phyloP scores from a whole-genome alignment of 78 protist genomes.

The Monosiga brevicollis region DNA sequence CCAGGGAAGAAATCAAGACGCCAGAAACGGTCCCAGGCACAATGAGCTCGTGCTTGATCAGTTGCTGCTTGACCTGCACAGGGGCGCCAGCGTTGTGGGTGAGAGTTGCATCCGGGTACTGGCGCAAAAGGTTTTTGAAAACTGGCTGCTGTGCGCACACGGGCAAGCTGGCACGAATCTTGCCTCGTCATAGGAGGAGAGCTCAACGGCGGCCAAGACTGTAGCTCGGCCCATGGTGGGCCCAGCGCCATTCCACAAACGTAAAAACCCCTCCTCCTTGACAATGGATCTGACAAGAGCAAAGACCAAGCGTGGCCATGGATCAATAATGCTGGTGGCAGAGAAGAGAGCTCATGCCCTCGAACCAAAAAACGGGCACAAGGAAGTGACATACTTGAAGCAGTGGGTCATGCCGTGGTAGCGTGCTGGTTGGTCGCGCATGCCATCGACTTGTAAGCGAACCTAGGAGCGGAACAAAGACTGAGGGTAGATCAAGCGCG shows the following conservation, averaged over 20 bases:
- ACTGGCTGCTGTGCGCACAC: no score
- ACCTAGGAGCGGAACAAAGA: not conserved
- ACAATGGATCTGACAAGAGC: not conserved
- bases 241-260: not conserved
- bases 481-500: not conserved
- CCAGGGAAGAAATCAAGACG: not conserved
- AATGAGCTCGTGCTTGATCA: not conserved
- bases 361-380: no score
- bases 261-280: not conserved
- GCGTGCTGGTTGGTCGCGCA: not conserved
- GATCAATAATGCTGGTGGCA: no score
- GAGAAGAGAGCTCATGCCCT: no score
- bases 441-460: not conserved
- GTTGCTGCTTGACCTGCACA: not conserved
- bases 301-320: no score
- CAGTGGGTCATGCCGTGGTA: not conserved
- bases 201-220: slow-evolving; percentile 18
- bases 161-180: no score
- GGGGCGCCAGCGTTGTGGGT: no score
- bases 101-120: no score
- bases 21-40: not conserved
- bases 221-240: slow-evolving; percentile 12
- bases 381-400: no score
- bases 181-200: slow-evolving; percentile 19
- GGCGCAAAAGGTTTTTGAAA: no score